phyloP scores from a whole-genome alignment of 768 basidiomycete genomes.

The Gautieria morchelliformis region DNA sequence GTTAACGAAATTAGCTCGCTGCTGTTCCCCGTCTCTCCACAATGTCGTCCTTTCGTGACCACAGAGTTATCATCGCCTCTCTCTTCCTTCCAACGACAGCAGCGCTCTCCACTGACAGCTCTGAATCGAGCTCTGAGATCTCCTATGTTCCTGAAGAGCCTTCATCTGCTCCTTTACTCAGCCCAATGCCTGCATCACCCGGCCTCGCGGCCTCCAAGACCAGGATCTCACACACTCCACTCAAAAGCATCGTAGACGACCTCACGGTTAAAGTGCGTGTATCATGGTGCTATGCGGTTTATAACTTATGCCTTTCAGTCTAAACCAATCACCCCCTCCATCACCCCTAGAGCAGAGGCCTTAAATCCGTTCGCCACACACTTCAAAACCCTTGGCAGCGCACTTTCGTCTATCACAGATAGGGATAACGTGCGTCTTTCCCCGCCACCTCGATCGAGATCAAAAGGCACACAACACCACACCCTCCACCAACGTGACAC shows the following conservation, averaged over 20 bases:
- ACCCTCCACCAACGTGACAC: not conserved
- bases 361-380: constrained; percentile 48
- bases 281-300: not conserved
- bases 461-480: constrained; percentile 14
- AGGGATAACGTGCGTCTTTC: constrained; percentile 14
- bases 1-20: too few relatives aligned
- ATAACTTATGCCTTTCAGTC: constrained; percentile 16
- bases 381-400: constrained; percentile 11
- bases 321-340: constrained; percentile 35
- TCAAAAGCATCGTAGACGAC: constrained; percentile 74
- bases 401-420: constrained; percentile 9
- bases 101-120: constrained; percentile 34
- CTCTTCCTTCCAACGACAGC: constrained; percentile 74
- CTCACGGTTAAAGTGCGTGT: constrained; percentile 50
- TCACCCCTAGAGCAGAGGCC: constrained; percentile 31
- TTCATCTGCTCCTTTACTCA: constrained; percentile 1
- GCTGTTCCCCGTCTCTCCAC: too few relatives aligned
- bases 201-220: not conserved
- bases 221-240: constrained; percentile 27
- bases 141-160: constrained; percentile 1
- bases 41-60: constrained; percentile 67
- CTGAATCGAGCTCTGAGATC: constrained; percentile 1
- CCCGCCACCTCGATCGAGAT: constrained; percentile 19
- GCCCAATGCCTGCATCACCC: not conserved
- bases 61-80: constrained; percentile 72